A percentile compares a stretch with the other conserved stretches of the same genome.
Conservation (phyloP, 2,329 filamentous ascomycete species). For the Cucurbitaria berberidis region DNA sequence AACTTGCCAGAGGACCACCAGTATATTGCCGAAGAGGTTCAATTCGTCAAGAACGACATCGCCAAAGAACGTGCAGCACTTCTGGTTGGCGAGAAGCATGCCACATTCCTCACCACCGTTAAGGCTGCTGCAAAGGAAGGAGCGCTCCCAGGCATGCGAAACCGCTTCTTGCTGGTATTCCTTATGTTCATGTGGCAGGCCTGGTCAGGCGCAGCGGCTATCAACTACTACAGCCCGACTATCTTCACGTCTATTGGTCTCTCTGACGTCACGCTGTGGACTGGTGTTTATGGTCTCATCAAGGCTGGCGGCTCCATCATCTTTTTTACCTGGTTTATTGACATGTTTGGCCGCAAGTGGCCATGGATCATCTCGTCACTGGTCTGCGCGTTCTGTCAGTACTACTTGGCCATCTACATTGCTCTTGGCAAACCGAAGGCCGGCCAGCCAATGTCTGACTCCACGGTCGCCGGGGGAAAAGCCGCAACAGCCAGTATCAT, state of each 20-base stretch:
- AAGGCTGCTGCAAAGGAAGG: slow-evolving; percentile 41
- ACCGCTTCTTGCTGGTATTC: slow-evolving; percentile 50
- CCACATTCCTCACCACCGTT: slow-evolving; percentile 36
- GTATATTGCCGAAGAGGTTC: slow-evolving; percentile 49
- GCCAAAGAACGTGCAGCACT: slow-evolving; percentile 38
- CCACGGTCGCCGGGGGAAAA: slow-evolving; percentile 47
- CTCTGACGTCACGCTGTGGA: slow-evolving; percentile 45
- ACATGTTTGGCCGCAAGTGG: slow-evolving; percentile 45
- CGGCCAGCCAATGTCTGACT: slow-evolving; percentile 35
- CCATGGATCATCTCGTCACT: slow-evolving; percentile 49
- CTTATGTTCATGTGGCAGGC: slow-evolving; percentile 51
- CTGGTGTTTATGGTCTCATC: slow-evolving; percentile 48
- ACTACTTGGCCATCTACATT: slow-evolving; percentile 48
- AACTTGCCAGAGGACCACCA: slow-evolving; percentile 52
- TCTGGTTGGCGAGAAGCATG: slow-evolving; percentile 30
- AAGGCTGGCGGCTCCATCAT: slow-evolving; percentile 47
- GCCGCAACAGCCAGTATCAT: slow-evolving; percentile 50
- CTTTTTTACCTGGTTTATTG: slow-evolving; percentile 48
- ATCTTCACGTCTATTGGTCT: slow-evolving; percentile 48
- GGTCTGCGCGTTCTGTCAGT: slow-evolving; percentile 46
- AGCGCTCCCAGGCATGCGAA: slow-evolving; percentile 47
- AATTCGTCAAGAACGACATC: slow-evolving; percentile 41
- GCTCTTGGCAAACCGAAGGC: slow-evolving; percentile 41
- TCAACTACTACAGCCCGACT: slow-evolving; percentile 48
- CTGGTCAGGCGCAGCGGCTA: slow-evolving; percentile 43